Evolutionary conservation across 75 land plant genomes (phyloP).

Genomic region (Cryptomeria japonica): DNA sequence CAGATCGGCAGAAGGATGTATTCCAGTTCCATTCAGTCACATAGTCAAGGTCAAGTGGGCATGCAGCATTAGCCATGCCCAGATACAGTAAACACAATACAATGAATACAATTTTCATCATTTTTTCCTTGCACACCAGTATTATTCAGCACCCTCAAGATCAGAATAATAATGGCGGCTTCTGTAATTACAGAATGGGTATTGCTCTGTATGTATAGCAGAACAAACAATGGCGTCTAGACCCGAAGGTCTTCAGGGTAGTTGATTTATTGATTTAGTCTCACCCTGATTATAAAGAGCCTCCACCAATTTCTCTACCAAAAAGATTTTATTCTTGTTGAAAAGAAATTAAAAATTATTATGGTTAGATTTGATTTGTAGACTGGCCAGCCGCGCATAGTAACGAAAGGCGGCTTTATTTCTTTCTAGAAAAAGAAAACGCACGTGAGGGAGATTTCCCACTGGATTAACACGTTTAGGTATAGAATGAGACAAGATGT

Average conservation of each 20-base stretch:
- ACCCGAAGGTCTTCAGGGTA: too few relatives aligned
- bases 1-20: slow-evolving; percentile 14
- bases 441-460: background rate
- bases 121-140: background rate
- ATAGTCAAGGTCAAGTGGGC: slow-evolving; percentile 42
- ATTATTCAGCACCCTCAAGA: background rate
- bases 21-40: slow-evolving; percentile 47
- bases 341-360: too few relatives aligned
- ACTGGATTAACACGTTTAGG: too few relatives aligned
- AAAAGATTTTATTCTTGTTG: too few relatives aligned
- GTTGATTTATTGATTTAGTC: too few relatives aligned
- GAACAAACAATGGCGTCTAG: too few relatives aligned
- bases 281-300: too few relatives aligned
- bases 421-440: background rate
- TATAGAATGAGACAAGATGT: too few relatives aligned
- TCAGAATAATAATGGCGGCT: too few relatives aligned
- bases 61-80: slow-evolving; percentile 9
- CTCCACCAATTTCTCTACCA: too few relatives aligned
- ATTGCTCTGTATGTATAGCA: too few relatives aligned
- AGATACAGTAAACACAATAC: background rate
- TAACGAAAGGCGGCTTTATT: background rate
- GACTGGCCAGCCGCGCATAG: background rate
- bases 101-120: background rate
- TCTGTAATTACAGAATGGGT: background rate
- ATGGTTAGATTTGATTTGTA: background rate